A percentile compares a stretch with the other conserved stretches of the same genome.
phyloP scores from a whole-genome alignment of 495 filamentous ascomycete species.

The Penicillium cataractarum region DNA sequence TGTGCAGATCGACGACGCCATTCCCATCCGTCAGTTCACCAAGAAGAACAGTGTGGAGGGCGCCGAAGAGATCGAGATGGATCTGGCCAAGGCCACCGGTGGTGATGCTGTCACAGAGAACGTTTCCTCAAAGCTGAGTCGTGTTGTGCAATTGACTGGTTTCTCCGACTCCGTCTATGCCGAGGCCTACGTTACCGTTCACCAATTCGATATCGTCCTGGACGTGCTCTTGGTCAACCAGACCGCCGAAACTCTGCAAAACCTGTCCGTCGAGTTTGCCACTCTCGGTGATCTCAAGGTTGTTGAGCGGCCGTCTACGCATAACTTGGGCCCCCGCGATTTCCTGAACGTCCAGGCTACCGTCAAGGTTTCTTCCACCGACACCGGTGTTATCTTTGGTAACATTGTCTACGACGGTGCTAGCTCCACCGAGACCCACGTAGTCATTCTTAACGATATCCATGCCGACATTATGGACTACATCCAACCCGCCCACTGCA shows the following conservation, averaged over 20 bases:
- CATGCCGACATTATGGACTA: conserved; percentile 99
- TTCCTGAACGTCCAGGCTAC: conserved; percentile 98
- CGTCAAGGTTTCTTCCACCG: conserved; percentile 98
- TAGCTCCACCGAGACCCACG: conserved; percentile 92
- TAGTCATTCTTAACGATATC: conserved; percentile 98
- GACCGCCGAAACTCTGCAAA: conserved; percentile 94
- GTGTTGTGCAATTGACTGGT: conserved; percentile 95
- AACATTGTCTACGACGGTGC: conserved; percentile 98
- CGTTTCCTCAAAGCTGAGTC: conserved; percentile 87
- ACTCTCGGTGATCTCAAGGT: conserved; percentile 98
- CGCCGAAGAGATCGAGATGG: conserved; percentile 80
- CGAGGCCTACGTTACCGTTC: conserved; percentile 97
- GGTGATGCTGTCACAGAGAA: conserved; percentile 85
- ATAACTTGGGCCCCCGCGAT: conserved; percentile 92
- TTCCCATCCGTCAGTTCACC: conserved; percentile 87
- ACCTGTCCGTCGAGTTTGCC: conserved; percentile 96
- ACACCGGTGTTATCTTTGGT: conserved; percentile 98
- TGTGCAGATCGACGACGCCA: conserved; percentile 92
- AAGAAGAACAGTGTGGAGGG: conserved; percentile 90
- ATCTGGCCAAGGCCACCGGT: conserved; percentile 92
- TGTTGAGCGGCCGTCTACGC: conserved; percentile 92
- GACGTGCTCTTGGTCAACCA: conserved; percentile 98
- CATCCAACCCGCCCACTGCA: conserved; percentile 95
- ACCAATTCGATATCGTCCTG: conserved; percentile 98
- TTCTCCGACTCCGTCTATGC: conserved; percentile 99